phyloP scores from a whole-genome alignment of 225 moss, liverwort and hornwort species.

The Physcomitrium patens region DNA sequence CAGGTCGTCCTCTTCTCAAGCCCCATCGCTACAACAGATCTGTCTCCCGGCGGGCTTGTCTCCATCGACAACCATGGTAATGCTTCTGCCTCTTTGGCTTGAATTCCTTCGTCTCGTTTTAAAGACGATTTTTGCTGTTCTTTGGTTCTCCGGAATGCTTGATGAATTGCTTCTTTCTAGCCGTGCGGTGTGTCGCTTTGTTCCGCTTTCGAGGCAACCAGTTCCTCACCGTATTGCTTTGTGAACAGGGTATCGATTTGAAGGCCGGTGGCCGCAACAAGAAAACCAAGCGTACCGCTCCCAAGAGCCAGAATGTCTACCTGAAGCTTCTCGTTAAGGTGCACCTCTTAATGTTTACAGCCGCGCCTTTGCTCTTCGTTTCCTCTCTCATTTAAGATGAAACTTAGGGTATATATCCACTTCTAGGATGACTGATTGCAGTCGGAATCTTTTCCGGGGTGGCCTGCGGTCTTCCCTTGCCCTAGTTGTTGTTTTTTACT shows the following conservation, averaged over 20 bases:
- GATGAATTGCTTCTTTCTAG: not conserved
- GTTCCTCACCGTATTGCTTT: no score
- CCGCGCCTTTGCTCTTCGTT: not conserved
- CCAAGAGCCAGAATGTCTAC: conserved; percentile 92
- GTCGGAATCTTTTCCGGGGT: no score
- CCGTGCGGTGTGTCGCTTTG: not conserved
- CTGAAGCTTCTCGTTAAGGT: conserved; percentile 92
- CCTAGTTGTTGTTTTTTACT: no score
- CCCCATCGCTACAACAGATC: conserved; percentile 1
- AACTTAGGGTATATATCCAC: no score
- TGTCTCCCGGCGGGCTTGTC: conserved; percentile 16
- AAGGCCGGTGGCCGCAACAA: conserved; percentile 98
- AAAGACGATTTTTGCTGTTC: no score
- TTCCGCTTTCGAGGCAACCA: not conserved
- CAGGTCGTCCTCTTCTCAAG: not conserved
- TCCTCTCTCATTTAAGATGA: not conserved
- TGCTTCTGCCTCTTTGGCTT: not conserved
- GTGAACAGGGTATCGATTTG: conserved; percentile 82
- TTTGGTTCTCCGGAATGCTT: not conserved
- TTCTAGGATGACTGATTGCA: no score
- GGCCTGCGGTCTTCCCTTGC: no score
- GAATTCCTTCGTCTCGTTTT: not conserved
- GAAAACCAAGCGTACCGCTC: conserved; percentile 87
- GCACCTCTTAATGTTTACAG: not conserved
- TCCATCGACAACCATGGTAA: conserved; percentile 43